Evolutionary conservation across 805 yeast species (phyloP), one percentile per base, ranked within the genome.

Genomic region (Pichia occidentalis): DNA sequence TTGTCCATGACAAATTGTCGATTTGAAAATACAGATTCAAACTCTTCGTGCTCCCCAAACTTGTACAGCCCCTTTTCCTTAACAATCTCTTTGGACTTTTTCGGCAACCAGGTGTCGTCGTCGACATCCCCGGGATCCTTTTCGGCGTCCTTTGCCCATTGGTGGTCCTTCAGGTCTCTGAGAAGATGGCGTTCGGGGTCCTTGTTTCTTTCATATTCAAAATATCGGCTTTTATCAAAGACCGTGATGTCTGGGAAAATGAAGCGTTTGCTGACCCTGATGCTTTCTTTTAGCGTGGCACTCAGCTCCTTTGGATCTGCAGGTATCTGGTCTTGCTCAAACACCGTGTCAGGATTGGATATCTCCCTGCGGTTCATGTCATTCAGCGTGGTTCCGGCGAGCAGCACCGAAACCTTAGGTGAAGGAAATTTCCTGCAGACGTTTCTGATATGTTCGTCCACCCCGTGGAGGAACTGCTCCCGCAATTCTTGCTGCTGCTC

Each of bases 381-480:
- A 3, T 40, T 40, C 2, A 48, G 26, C 3, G 63, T 55, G 4
- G 53, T 48, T 9, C 80, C 66, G 0, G 87, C 75, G 41, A 77
- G 64, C 2, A 85, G 56, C 2, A 87, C 60, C 2, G 86, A 65
- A 39, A 70, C 71, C 43, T 74, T 72, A 0, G 95, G 95, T 0
- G 88, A 68, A 1, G 96, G 95, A 10, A 83, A 56, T 38, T 73
- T 75, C 25, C 83, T 70, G n/a, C 83, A 44, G 4, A 83, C 66
- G 14, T 67, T 65, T 36, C 81, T 64, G 9, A 85, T 43, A 12
- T 63, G 44, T 2, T 43, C 40, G 43, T 68, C 71, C 35, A 60
- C 48, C 26, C 48, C 39, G 22, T 14, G 22, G 7, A 59, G 32
- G 5, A 33, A 37, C 5, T 37, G 39, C 4, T 32, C 30, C 13